These are phyloP conservation scores for Celoporthe dispersa DNA, from an alignment of 2,329 filamentous ascomycete species.

Conservation along the genomic window DNA sequence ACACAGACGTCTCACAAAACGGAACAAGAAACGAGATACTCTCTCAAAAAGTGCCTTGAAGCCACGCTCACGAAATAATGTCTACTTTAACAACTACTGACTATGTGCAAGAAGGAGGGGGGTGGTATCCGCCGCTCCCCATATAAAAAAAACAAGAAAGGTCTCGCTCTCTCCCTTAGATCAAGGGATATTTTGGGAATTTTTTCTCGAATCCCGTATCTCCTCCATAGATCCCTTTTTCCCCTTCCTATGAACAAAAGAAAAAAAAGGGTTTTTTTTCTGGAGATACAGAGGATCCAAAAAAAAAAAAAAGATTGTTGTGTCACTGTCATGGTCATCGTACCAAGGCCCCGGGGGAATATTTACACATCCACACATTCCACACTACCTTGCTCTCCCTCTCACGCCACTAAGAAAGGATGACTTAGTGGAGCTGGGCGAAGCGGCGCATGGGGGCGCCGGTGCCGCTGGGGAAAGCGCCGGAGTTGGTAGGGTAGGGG, in stretches of 20 bases:
- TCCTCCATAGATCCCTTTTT: conserved; percentile 3
- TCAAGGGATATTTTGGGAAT: not conserved
- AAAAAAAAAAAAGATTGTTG: conserved; percentile 6
- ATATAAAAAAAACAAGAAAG: conserved; percentile 1
- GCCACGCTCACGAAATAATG: conserved; percentile 3
- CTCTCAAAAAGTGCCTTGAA: not conserved
- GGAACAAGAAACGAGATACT: no score
- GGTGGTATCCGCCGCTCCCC: no score
- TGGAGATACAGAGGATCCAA: conserved; percentile 25
- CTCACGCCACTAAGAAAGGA: not conserved
- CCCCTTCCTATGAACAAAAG: conserved; percentile 21
- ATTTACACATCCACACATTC: conserved; percentile 2
- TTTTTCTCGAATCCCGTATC: conserved; percentile 12
- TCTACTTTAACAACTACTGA: conserved; percentile 15
- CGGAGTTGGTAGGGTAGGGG: conserved; percentile 17
- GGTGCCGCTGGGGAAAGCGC: conserved; percentile 25
- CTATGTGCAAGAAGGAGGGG: conserved; percentile 19
- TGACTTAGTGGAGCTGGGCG: conserved; percentile 28
- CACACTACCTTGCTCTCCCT: not conserved
- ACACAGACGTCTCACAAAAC: no score
- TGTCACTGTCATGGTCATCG: conserved; percentile 27
- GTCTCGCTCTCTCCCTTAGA: not conserved
- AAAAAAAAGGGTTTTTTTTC: conserved; percentile 13
- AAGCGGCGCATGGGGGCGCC: conserved; percentile 28
- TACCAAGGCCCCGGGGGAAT: conserved; percentile 25